These are phyloP conservation scores for Escallonia herrerae DNA, from an alignment of 129 eudicot genomes.

Conservation along the genomic window DNA sequence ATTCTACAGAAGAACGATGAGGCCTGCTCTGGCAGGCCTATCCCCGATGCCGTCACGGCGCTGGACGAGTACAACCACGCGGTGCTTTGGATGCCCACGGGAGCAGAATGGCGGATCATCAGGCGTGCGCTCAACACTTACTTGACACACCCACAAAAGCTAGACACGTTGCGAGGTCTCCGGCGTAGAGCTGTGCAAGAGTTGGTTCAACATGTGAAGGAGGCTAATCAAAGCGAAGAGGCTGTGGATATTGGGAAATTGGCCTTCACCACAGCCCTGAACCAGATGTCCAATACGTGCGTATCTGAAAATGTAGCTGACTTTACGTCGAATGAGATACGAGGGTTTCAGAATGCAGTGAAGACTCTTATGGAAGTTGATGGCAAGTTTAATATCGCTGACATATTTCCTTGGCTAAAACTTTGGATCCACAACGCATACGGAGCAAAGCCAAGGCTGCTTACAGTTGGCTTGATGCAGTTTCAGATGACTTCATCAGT, in stretches of 20 bases:
- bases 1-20: slow-evolving; percentile 46
- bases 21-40: slow-evolving; percentile 39
- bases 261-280: slow-evolving; percentile 40
- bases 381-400: slow-evolving; percentile 47
- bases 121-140: slow-evolving; percentile 34
- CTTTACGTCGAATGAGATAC: slow-evolving; percentile 15
- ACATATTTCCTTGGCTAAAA: slow-evolving; percentile 39
- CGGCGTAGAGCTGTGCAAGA: slow-evolving; percentile 28
- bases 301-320: slow-evolving; percentile 37
- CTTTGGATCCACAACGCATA: slow-evolving; percentile 51
- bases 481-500: slow-evolving; percentile 16
- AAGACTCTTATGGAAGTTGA: slow-evolving; percentile 36
- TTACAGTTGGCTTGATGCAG: slow-evolving; percentile 25
- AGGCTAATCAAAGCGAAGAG: slow-evolving; percentile 10
- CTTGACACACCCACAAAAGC: slow-evolving; percentile 31
- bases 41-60: slow-evolving; percentile 35
- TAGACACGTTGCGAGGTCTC: slow-evolving; percentile 28
- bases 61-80: slow-evolving; percentile 23
- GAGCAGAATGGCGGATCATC: slow-evolving; percentile 39
- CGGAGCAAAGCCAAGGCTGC: slow-evolving; percentile 31
- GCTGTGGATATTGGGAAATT: slow-evolving; percentile 32
- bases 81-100: slow-evolving; percentile 34
- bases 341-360: slow-evolving; percentile 31
- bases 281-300: slow-evolving; percentile 44
- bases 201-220: slow-evolving; percentile 23